A percentile compares a stretch with the other conserved stretches of the same genome.
Evolutionary conservation across 1,284 basidiomycete genomes (phyloP).

Genomic region (Coniferiporia weirii): DNA sequence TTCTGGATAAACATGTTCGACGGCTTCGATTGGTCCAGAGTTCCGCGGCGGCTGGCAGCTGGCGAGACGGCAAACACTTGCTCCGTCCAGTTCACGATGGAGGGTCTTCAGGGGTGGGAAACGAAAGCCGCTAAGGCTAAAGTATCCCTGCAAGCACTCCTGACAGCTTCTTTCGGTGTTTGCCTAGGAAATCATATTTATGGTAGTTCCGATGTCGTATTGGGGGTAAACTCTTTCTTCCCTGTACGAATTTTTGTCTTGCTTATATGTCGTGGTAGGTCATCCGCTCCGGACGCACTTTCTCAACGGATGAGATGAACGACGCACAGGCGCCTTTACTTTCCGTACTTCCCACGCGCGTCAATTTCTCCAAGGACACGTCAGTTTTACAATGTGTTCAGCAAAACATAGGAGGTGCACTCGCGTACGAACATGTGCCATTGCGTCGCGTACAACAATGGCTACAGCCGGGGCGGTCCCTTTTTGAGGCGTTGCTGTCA

Average conservation of each 20-base stretch:
- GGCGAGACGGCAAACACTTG: slow-evolving; percentile 10
- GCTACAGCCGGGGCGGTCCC: slow-evolving; percentile 32
- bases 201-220: slow-evolving; percentile 33
- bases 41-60: slow-evolving; percentile 20
- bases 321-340: slow-evolving; percentile 37
- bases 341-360: slow-evolving; percentile 38
- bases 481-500: slow-evolving; percentile 44
- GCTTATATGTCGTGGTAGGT: slow-evolving; percentile 28
- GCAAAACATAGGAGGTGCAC: slow-evolving; percentile 32
- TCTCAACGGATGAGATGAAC: slow-evolving; percentile 37
- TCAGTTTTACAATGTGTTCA: slow-evolving; percentile 34
- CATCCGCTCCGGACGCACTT: slow-evolving; percentile 42
- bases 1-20: slow-evolving; percentile 37
- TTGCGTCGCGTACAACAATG: slow-evolving; percentile 42
- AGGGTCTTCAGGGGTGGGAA: slow-evolving; percentile 19
- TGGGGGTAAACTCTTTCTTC: slow-evolving; percentile 35
- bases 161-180: slow-evolving; percentile 38
- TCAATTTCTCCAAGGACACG: slow-evolving; percentile 28
- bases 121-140: slow-evolving; percentile 30
- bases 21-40: slow-evolving; percentile 31
- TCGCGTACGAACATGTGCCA: slow-evolving; percentile 40
- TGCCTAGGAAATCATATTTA: slow-evolving; percentile 26
- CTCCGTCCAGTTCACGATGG: not conserved
- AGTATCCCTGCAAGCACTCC: slow-evolving; percentile 41
- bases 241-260: not conserved